Base-by-base conservation (phyloP, 2,329 filamentous ascomycete genomes). In the Tolypocladium endophyticum region DNA sequence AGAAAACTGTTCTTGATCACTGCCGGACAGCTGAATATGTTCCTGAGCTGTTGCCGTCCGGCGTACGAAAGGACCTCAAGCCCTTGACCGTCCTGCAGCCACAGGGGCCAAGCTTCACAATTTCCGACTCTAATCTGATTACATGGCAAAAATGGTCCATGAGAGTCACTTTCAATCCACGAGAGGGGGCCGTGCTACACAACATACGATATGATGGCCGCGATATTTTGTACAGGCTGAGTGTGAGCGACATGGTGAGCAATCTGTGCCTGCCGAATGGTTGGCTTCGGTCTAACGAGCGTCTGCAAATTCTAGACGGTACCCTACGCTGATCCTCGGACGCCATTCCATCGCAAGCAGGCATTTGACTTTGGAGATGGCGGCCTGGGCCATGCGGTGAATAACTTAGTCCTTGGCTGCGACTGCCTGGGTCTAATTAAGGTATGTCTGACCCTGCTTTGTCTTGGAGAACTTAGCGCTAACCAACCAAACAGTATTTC, bases 281-380 rank as follows among this genome's bases (percentile, higher is more conserved):
- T 9, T 38, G n/a, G 8, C 20, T n/a, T 20, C 47, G 28, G 25
- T 7, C 47, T 52, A n/a, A 52, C 28, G 20, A n/a, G 28, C 28
- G 8, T 38, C n/a, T 12, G 9, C 12, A 14, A 33, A 5, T 1
- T 14, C 0, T 1, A 70, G 69, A 72, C 70, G 20, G 85, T 88
- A 0, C 85, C 85, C 0, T 90, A 89, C 61, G 85, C 78, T 0
- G 86, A 89, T 63, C 84, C 83, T 0, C 36, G 61, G 18, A 28
- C 56, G 1, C 61, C 61, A 0, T 63, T 82, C 68, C 83, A 84
- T 35, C 78, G 84, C 38, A 88, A 89, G 67, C 81, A 83, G 20
- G 86, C 85, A 0, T 88, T 89, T 63, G 86, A 89, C 64, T 81
- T 88, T 61, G 86, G 86, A 4, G 84, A 87, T 60, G 83, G 81